Evolutionary conservation across 345 rosid species (phyloP), one percentile per base, ranked within the genome.

Genomic region (Boechera divaricarpa): DNA sequence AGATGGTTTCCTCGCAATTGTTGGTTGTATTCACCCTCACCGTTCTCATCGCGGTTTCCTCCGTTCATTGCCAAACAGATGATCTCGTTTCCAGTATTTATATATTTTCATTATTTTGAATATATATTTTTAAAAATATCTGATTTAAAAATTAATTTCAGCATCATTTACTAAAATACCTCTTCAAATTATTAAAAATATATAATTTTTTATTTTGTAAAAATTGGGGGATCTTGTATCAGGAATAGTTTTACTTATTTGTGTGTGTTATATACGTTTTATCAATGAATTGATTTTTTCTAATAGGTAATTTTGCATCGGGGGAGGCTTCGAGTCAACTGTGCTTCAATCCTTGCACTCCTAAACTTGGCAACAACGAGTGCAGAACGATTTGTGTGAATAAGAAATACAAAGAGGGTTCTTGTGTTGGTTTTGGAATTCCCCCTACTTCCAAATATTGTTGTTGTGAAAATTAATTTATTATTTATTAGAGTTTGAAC

Each of bases 401-500:
- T 15, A 69, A 69, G 70, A 44, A 63, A 13, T 76, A 52, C 64
- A 76, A n/a, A 76, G 49, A 61, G 5, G 80, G 80, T 11, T 42
- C 58, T 42, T 69, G 75, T 53, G 15, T 53, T 76, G 26, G 49
- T 53, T 61, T 53, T 62, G 80, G 64, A 69, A 32, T 1, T 8
- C 75, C 75, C 11, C 64, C 75, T 21, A 0, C 44, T 16, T 1
- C 0, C 8, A 44, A 15, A 6, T 69, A 76, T 76, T 76, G 75
- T 76, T 76, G 80, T 61, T 76, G 80, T 28, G 44, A 21, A 5
- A 51, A 1, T n/a, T 55, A 12, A 55, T 8, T 15, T 18, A 21
- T 31, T 16, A 39, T 4, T 61, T 36, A 36, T 9, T 60, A 47
- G 5, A 11, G 13, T 59, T 59, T 48, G 16, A 24, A 38, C 41